These are phyloP conservation scores for Lizanozyma gosingica DNA, from an alignment of 1,139 yeast genomes.

Conservation along the genomic window DNA sequence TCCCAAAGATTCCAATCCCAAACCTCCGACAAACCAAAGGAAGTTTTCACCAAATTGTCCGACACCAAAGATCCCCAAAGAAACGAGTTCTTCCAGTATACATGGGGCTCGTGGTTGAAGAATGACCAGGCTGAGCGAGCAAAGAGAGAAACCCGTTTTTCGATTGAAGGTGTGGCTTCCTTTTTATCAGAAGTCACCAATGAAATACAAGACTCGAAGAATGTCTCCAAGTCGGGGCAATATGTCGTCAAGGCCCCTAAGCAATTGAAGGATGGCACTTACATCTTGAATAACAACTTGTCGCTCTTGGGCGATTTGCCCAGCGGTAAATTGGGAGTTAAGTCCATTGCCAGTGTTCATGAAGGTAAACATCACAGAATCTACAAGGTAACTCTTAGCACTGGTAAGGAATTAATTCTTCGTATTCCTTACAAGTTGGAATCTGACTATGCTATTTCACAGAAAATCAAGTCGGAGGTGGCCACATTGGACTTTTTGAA, in stretches of 20 bases:
- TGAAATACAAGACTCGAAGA: constrained; percentile 12
- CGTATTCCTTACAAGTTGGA: constrained; percentile 79
- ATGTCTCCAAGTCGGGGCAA: constrained; percentile 17
- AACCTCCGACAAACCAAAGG: constrained; percentile 18
- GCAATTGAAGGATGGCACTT: constrained; percentile 35
- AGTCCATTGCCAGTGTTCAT: constrained; percentile 73
- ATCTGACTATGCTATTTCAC: constrained; percentile 51
- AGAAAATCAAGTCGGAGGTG: constrained; percentile 77
- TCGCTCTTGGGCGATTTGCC: constrained; percentile 8
- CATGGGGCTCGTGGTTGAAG: constrained; percentile 93
- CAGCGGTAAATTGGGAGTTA: constrained; percentile 34
- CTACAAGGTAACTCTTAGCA: constrained; percentile 59
- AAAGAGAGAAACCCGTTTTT: constrained; percentile 73
- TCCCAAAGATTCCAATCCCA: constrained; percentile 7
- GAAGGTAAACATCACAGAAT: constrained; percentile 93
- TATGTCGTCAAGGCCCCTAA: constrained; percentile 14
- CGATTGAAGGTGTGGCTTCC: constrained; percentile 63
- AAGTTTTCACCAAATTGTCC: constrained; percentile 41
- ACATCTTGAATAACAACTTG: constrained; percentile 38
- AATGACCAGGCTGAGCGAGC: constrained; percentile 68
- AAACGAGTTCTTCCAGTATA: constrained; percentile 69
- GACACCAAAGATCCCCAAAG: constrained; percentile 65
- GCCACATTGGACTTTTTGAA: constrained; percentile 83
- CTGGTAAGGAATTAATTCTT: constrained; percentile 57
- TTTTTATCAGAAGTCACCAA: constrained; percentile 33